Evolutionary conservation across 305 asterid species (phyloP).

Genomic region (Solanum hybrid): DNA sequence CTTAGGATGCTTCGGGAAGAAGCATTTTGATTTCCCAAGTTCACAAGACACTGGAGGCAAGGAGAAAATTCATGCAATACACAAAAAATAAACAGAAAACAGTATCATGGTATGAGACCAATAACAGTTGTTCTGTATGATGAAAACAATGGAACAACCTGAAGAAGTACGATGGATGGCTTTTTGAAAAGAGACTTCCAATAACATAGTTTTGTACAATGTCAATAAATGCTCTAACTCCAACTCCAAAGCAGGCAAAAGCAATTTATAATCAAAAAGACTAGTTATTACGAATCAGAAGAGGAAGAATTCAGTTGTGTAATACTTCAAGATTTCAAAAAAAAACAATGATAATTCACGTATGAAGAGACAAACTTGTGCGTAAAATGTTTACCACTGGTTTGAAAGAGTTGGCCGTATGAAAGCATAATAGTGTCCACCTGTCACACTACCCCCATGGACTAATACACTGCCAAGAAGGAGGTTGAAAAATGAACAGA

Average conservation of each 20-base stretch:
- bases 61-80: neutral
- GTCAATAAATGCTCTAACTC: neutral
- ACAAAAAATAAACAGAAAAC: neutral
- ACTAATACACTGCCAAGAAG: constrained; percentile 67
- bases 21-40: neutral
- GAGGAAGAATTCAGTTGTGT: neutral
- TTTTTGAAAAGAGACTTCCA: neutral
- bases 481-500: neutral
- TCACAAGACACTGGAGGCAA: neutral
- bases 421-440: constrained; percentile 92
- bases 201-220: neutral
- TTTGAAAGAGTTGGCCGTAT: constrained; percentile 86
- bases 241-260: neutral
- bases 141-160: neutral
- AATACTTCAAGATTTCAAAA: neutral
- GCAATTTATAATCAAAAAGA: neutral
- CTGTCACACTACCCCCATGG: constrained; percentile 91
- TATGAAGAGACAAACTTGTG: neutral
- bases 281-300: neutral
- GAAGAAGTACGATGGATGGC: neutral
- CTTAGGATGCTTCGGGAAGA: neutral
- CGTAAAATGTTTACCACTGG: constrained; percentile 48
- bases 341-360: neutral
- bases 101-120: neutral
- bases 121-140: neutral